These are phyloP conservation scores for Auricularia cornea DNA, from an alignment of 768 basidiomycete genomes.

Conservation along the genomic window DNA sequence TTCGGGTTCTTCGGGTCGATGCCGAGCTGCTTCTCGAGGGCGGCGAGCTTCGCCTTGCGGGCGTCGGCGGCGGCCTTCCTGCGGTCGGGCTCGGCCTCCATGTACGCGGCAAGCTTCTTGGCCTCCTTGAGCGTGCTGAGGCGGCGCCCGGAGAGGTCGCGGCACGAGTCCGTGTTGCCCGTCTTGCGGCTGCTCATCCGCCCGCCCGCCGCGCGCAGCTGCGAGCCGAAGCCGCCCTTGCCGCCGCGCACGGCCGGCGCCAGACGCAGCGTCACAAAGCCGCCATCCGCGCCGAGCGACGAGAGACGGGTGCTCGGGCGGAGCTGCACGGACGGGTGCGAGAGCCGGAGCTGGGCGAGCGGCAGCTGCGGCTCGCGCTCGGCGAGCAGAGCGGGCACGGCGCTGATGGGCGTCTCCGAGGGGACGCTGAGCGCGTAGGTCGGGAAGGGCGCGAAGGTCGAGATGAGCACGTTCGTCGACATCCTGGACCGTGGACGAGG, in stretches of 20 bases:
- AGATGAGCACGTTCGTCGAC: slow-evolving; percentile 47
- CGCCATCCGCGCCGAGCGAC: slow-evolving; percentile 22
- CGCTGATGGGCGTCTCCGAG: slow-evolving; percentile 30
- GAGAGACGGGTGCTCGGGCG: slow-evolving; percentile 27
- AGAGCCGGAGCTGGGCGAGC: slow-evolving; percentile 35
- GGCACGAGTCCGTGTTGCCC: slow-evolving; percentile 88
- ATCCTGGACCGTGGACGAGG: slow-evolving; percentile 20
- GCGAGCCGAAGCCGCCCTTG: slow-evolving; percentile 96
- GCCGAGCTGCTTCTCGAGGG: slow-evolving; percentile 75
- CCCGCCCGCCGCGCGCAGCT: slow-evolving; percentile 93
- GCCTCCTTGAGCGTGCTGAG: slow-evolving; percentile 95
- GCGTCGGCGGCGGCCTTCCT: slow-evolving; percentile 70
- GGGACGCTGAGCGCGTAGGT: slow-evolving; percentile 42
- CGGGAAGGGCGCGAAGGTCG: slow-evolving; percentile 53
- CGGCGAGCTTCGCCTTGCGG: slow-evolving; percentile 74
- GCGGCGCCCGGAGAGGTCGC: slow-evolving; percentile 84
- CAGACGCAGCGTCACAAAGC: slow-evolving; percentile 62
- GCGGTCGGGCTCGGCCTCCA: slow-evolving; percentile 77
- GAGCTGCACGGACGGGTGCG: slow-evolving; percentile 19
- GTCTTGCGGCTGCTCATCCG: slow-evolving; percentile 96
- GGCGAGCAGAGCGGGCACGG: slow-evolving; percentile 36
- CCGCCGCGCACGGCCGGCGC: slow-evolving; percentile 73
- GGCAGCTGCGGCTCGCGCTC: slow-evolving; percentile 42
- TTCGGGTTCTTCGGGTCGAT: slow-evolving; percentile 30
- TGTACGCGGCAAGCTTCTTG: slow-evolving; percentile 82